Percentiles rank a stretch among this genome's conserved stretches.
phyloP scores from a whole-genome alignment of 1,284 basidiomycete genomes.

The Boletus mariae region DNA sequence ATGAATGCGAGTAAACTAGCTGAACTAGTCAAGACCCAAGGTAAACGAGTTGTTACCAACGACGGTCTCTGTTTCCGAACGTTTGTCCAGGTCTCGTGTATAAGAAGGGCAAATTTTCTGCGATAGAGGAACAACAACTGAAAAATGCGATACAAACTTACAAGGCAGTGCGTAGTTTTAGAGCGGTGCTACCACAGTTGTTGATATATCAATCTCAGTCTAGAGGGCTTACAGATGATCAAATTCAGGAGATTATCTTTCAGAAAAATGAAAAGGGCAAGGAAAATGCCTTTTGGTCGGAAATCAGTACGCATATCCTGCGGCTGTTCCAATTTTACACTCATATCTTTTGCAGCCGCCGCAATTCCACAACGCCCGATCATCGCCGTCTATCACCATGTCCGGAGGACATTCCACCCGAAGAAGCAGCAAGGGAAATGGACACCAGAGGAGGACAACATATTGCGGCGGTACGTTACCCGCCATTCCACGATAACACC shows the following conservation, averaged over 20 bases:
- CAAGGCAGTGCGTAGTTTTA: constrained; percentile 44
- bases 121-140: constrained; percentile 66
- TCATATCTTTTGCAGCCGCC: constrained; percentile 43
- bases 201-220: constrained; percentile 34
- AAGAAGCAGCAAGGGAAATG: constrained; percentile 67
- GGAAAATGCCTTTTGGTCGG: constrained; percentile 69
- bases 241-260: constrained; percentile 61
- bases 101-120: constrained; percentile 81
- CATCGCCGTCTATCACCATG: constrained; percentile 77
- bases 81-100: constrained; percentile 62
- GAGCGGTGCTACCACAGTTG: background rate
- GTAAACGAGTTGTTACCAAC: constrained; percentile 34
- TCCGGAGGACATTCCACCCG: constrained; percentile 67
- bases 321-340: background rate
- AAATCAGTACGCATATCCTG: constrained; percentile 57
- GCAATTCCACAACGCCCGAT: constrained; percentile 72
- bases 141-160: constrained; percentile 62
- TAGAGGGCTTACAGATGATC: constrained; percentile 48
- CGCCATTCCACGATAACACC: background rate
- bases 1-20: constrained; percentile 62
- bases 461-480: constrained; percentile 54
- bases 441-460: constrained; percentile 62
- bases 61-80: constrained; percentile 9
- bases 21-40: constrained; percentile 63
- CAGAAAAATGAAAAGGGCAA: constrained; percentile 57